Evolutionary conservation across 306 rosid species (phyloP).

Genomic region (Inga laurina): DNA sequence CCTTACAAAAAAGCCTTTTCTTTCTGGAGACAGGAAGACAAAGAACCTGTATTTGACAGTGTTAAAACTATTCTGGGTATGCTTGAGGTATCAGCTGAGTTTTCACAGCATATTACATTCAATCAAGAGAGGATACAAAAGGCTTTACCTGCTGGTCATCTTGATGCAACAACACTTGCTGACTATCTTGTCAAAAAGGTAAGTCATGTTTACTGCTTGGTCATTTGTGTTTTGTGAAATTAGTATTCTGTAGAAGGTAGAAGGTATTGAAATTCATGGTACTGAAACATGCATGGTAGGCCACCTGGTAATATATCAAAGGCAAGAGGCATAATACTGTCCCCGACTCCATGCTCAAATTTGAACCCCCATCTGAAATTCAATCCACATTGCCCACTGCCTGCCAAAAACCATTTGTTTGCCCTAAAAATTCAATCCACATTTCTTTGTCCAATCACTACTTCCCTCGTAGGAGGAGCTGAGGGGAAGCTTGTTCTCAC

Average conservation of each 20-base stretch:
- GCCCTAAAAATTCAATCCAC: not conserved
- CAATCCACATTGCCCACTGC: not conserved
- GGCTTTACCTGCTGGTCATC: slow-evolving; percentile 94
- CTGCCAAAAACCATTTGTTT: not conserved
- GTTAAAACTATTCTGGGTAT: slow-evolving; percentile 90
- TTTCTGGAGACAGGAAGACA: slow-evolving; percentile 74
- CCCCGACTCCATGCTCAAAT: slow-evolving; percentile 29
- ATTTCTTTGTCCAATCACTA: not conserved
- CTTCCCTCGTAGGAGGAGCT: not conserved
- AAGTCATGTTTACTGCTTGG: slow-evolving; percentile 22
- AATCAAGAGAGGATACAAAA: slow-evolving; percentile 77
- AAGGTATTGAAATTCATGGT: not conserved
- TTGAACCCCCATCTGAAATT: slow-evolving; percentile 16
- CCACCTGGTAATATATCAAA: slow-evolving; percentile 5
- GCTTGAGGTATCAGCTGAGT: slow-evolving; percentile 97
- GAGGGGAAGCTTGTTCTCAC: not conserved
- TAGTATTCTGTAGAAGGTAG: slow-evolving; percentile 8
- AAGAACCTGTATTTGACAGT: slow-evolving; percentile 95
- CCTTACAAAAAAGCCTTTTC: slow-evolving; percentile 7
- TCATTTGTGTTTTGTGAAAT: not conserved
- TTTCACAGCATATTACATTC: slow-evolving; percentile 78
- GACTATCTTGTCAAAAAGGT: slow-evolving; percentile 97
- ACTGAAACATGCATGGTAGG: slow-evolving; percentile 6
- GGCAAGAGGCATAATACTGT: not conserved
- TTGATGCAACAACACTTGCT: slow-evolving; percentile 98